These are phyloP conservation scores for Salix koriyanagi DNA, from an alignment of 345 rosid species.

Conservation along the genomic window DNA sequence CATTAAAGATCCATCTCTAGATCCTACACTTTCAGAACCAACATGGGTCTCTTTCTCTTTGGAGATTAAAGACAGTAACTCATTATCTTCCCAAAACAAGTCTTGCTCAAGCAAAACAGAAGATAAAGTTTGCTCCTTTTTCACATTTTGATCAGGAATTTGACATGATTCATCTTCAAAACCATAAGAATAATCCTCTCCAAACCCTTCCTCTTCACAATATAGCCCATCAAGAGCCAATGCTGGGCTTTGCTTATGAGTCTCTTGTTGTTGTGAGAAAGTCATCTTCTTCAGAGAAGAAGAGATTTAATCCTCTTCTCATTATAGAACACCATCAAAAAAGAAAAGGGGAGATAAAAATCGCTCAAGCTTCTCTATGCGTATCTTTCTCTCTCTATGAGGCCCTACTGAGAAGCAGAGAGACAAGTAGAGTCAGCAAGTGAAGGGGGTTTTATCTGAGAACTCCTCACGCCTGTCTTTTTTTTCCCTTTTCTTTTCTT, in stretches of 20 bases:
- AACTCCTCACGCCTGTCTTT: slow-evolving; percentile 48
- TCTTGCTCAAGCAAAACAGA: slow-evolving; percentile 40
- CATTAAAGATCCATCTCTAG: slow-evolving; percentile 35
- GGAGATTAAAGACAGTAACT: slow-evolving; percentile 46
- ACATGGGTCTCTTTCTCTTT: slow-evolving; percentile 55
- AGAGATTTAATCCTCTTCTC: slow-evolving; percentile 43
- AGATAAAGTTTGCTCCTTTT: slow-evolving; percentile 45
- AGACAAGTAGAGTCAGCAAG: slow-evolving; percentile 26
- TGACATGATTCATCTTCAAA: slow-evolving; percentile 19
- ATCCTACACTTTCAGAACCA: slow-evolving; percentile 18
- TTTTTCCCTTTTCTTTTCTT: not conserved
- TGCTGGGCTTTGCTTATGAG: slow-evolving; percentile 31
- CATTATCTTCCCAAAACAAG: slow-evolving; percentile 58
- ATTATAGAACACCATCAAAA: slow-evolving; percentile 40
- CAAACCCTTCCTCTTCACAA: slow-evolving; percentile 63
- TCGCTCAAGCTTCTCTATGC: slow-evolving; percentile 9
- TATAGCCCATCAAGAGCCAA: slow-evolving; percentile 51
- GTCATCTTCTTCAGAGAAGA: slow-evolving; percentile 66
- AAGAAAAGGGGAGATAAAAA: not conserved
- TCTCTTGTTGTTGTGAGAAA: slow-evolving; percentile 40
- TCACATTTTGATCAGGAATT: slow-evolving; percentile 18
- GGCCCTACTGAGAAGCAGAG: not conserved
- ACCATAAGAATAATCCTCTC: slow-evolving; percentile 23
- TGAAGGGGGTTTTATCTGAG: slow-evolving; percentile 49
- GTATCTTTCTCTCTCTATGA: not conserved